Evolutionary conservation across 177 flowering plant species (phyloP).

Genomic region (Telopea speciosissima): DNA sequence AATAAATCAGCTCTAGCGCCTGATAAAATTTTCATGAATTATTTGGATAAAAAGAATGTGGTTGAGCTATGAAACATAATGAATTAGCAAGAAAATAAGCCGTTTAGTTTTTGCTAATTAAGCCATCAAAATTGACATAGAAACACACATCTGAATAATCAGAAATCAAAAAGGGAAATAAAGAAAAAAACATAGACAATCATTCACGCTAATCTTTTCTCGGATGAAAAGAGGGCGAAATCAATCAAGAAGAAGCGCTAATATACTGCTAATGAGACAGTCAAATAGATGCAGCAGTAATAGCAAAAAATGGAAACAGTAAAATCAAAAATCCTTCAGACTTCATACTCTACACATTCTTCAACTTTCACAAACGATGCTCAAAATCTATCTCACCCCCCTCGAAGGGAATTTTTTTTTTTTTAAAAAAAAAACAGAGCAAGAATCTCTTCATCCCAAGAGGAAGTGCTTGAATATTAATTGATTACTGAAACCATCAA

Average conservation of each 20-base stretch:
- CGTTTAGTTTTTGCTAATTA: neutral
- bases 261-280: too few species aligned
- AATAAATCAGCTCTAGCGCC: conserved; percentile 19
- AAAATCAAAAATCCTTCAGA: neutral
- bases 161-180: too few species aligned
- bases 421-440: neutral
- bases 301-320: neutral
- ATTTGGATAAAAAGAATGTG: neutral
- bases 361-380: neutral
- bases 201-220: neutral
- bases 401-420: too few species aligned
- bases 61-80: neutral
- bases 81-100: neutral
- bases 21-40: neutral
- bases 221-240: neutral
- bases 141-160: neutral
- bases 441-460: neutral
- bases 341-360: neutral
- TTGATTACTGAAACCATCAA: neutral
- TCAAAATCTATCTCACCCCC: neutral
- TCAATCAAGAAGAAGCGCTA: neutral
- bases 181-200: too few species aligned
- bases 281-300: too few species aligned
- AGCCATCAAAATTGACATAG: neutral
- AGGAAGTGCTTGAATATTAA: neutral